Evolutionary conservation across 257 asterid genomes (phyloP).

Genomic region (Cordia subcordata): DNA sequence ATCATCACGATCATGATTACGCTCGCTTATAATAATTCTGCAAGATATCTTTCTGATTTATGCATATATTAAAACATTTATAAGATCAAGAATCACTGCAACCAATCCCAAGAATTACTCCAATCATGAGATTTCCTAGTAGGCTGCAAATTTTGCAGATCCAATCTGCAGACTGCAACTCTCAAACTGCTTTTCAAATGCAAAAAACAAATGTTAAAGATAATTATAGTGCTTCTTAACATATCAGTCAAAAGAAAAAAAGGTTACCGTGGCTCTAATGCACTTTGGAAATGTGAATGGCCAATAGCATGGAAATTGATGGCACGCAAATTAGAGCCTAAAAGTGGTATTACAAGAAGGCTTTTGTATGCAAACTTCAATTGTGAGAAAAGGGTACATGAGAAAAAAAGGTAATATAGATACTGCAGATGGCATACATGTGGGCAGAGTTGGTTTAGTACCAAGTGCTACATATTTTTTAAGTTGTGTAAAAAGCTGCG

Average conservation of each 20-base stretch:
- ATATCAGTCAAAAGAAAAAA: not conserved
- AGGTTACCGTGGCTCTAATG: too few species aligned
- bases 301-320: too few species aligned
- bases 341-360: too few species aligned
- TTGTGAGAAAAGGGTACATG: constrained; percentile 1
- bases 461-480: too few species aligned
- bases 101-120: constrained; percentile 8
- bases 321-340: too few species aligned
- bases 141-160: constrained; percentile 16
- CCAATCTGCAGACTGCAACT: constrained; percentile 5
- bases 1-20: constrained; percentile 29
- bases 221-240: constrained; percentile 10
- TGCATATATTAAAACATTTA: too few species aligned
- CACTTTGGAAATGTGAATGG: too few species aligned
- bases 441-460: constrained; percentile 22
- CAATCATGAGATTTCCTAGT: constrained; percentile 6
- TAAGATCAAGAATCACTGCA: too few species aligned
- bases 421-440: constrained; percentile 60
- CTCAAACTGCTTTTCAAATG: constrained; percentile 11
- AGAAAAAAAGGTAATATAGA: constrained; percentile 26
- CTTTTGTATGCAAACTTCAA: too few species aligned
- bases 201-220: constrained; percentile 17
- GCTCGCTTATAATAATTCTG: not conserved
- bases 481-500: too few species aligned
- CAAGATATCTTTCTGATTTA: not conserved